These are phyloP conservation scores for Mycena crocata DNA, from an alignment of 768 basidiomycete species.

Conservation along the genomic window DNA sequence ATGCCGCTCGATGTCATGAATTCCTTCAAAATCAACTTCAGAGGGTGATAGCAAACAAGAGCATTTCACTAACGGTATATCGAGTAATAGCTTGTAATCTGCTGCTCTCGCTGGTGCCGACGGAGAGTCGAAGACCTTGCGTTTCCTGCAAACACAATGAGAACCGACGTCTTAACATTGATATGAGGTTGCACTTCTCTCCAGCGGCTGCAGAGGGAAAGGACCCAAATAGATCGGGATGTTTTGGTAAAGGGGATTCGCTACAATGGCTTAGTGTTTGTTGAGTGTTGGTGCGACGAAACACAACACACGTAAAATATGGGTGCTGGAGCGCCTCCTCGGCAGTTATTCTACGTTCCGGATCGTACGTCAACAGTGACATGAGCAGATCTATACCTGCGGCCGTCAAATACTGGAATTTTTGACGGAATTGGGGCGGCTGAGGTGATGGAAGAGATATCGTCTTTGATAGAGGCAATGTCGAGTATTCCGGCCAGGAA, in stretches of 20 bases:
- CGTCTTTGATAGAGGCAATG: conserved; percentile 84
- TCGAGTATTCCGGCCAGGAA: conserved; percentile 88
- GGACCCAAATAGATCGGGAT: conserved; percentile 94
- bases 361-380: conserved; percentile 89
- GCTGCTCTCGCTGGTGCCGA: conserved; percentile 81
- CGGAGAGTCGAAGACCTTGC: conserved; percentile 83
- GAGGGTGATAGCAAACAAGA: neutral
- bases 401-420: conserved; percentile 86
- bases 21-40: conserved; percentile 12
- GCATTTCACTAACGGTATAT: conserved; percentile 48
- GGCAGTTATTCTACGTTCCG: conserved; percentile 85
- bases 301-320: conserved; percentile 86
- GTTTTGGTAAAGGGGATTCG: conserved; percentile 95
- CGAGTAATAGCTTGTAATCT: conserved; percentile 73
- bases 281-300: conserved; percentile 16
- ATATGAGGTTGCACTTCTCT: conserved; percentile 77
- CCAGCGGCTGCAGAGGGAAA: conserved; percentile 98
- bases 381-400: conserved; percentile 89
- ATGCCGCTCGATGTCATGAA: neutral
- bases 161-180: conserved; percentile 6
- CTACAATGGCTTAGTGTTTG: conserved; percentile 51
- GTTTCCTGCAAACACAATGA: conserved; percentile 59
- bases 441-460: conserved; percentile 82
- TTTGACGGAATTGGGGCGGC: conserved; percentile 81
- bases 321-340: conserved; percentile 92